These are phyloP conservation scores for Aspergillus phoenicis DNA, from an alignment of 2,329 filamentous ascomycete species.

Conservation along the genomic window DNA sequence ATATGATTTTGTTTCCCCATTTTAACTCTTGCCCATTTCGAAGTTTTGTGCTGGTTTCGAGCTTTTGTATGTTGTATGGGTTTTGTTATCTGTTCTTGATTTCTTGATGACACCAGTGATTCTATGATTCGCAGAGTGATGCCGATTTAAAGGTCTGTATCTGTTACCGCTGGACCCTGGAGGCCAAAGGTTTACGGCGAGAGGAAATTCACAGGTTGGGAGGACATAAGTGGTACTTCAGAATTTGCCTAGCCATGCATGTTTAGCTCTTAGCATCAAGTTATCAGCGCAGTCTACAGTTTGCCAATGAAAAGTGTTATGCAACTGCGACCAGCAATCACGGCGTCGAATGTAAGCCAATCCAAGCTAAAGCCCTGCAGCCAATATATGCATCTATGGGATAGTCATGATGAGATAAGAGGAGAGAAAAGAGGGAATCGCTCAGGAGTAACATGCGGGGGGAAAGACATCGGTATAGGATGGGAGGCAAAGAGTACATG, in stretches of 20 bases:
- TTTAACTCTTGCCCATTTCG: constrained; percentile 8
- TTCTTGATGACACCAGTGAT: constrained; percentile 21
- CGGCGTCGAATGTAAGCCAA: not conserved
- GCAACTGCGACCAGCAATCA: not conserved
- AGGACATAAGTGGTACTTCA: constrained; percentile 18
- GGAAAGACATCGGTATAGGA: not conserved
- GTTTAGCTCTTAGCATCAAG: constrained; percentile 16
- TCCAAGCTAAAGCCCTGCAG: not conserved
- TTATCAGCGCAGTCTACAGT: constrained; percentile 14
- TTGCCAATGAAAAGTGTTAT: constrained; percentile 12
- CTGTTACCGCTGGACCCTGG: constrained; percentile 16
- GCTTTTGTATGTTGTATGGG: constrained; percentile 22
- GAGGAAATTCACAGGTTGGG: constrained; percentile 3
- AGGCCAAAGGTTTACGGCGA: constrained; percentile 1
- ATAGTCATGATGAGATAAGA: not conserved
- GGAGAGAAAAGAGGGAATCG: not conserved
- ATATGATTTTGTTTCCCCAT: constrained; percentile 12
- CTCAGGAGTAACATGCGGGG: not conserved
- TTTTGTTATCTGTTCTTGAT: constrained; percentile 22
- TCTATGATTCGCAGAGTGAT: constrained; percentile 18
- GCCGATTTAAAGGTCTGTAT: constrained; percentile 21
- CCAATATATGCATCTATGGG: not conserved
- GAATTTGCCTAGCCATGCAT: constrained; percentile 32
- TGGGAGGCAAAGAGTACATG: not conserved
- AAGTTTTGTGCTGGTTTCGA: constrained; percentile 18